Percentiles rank a stretch among this genome's conserved stretches.
These are phyloP conservation scores for Taiozyma sp. DNA, from an alignment of 1,139 yeast genomes.

Conservation along the genomic window DNA sequence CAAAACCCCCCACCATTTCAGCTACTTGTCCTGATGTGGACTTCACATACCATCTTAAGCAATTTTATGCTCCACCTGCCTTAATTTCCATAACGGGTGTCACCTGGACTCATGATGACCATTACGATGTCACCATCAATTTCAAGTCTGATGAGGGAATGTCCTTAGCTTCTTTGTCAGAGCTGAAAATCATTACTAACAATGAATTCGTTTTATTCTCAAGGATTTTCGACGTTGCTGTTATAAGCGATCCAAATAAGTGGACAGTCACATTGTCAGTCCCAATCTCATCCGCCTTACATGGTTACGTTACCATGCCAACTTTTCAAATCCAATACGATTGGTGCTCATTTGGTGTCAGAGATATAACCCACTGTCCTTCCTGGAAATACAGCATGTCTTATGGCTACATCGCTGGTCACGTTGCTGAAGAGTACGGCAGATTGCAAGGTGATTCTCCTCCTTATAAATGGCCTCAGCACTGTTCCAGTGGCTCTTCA, in stretches of 20 bases:
- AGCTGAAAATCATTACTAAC: conserved; percentile 4
- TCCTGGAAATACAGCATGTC: conserved; percentile 3
- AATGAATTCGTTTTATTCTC: conserved; percentile 2
- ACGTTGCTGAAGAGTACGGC: conserved; percentile 6
- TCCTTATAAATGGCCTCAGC: conserved; percentile 11
- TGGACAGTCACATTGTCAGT: conserved; percentile 6
- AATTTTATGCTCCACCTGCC: conserved; percentile 14
- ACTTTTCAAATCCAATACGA: conserved; percentile 13
- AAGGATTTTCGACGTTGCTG: neutral
- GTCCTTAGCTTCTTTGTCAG: conserved; percentile 7
- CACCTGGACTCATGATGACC: conserved; percentile 9
- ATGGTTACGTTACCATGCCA: conserved; percentile 4
- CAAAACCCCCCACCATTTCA: neutral
- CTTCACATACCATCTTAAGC: conserved; percentile 22
- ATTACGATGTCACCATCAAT: conserved; percentile 22
- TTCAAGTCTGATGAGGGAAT: conserved; percentile 24
- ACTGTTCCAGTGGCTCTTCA: neutral
- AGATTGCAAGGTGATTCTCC: conserved; percentile 9
- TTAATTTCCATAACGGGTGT: conserved; percentile 20
- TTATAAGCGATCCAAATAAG: conserved; percentile 5
- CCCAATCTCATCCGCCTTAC: neutral
- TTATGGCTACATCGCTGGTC: conserved; percentile 8
- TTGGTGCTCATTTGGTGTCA: conserved; percentile 13
- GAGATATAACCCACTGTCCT: conserved; percentile 3
- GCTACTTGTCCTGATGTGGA: conserved; percentile 20